Base-by-base conservation (phyloP, 768 basidiomycete genomes). In the Boletellus sp. region DNA sequence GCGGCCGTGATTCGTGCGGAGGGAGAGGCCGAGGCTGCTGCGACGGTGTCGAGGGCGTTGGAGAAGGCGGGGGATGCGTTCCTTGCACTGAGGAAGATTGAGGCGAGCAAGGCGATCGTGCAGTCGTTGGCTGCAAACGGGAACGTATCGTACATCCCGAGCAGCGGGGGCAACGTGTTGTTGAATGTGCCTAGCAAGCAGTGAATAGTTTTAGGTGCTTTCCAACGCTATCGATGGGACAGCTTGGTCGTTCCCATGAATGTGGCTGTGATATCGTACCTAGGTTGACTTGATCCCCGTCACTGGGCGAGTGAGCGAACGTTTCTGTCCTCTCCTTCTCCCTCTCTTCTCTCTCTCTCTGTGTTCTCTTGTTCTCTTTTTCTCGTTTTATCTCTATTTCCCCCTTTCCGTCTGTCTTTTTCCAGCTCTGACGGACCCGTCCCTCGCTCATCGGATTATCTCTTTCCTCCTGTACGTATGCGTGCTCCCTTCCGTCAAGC, bases 1-100 rank as follows among this genome's bases (percentile, higher is more conserved):
- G 96, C 96, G 0, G 89, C 94, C 1, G 94, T 99, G 51, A 97
- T 99, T 49, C 84, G 96, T 40, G 96, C 96, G 1, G 95, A 99
- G 69, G 96, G 96, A 46, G 95, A 99, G 74, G 96, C 95, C 2
- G 94, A 98, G 72, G 96, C 96, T 5, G 96, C 96, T 2, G 73
- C 83, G 53, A 95, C 93, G 46, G 95, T 99, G 63, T 94, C 92
- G 16, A 78, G 75, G 51, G 90, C 96, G 20, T 72, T 99, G 64
- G 88, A 90, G 63, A 90, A 85, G 74, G 95, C 96, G 2, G 95
- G 95, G 9, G 94, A 96, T 61, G 94, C 91, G 28, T 95, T 99
- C 71, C 84, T 99, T 45, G 84, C 90, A 51, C 81, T 99, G 67
- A 79, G 96, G 59, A 90, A 92, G 73, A 99, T 99, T 62, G 96